Percentiles rank a stretch among this genome's conserved stretches.
phyloP scores from a whole-genome alignment of 805 yeast species.

The Brettanomyces custersianus region DNA sequence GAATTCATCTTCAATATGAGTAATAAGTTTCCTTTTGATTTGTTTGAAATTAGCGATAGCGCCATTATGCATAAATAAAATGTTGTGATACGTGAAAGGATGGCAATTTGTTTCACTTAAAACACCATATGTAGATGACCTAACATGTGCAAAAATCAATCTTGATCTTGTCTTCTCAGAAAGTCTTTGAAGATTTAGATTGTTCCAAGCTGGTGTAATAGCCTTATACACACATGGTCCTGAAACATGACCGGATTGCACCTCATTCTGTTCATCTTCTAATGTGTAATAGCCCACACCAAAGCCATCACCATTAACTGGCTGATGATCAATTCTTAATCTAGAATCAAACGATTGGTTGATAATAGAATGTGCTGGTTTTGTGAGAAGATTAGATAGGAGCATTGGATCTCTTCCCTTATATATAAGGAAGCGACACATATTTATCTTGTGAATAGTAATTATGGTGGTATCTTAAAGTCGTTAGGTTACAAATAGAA shows the following conservation, averaged over 20 bases:
- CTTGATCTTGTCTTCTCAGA: slow-evolving; percentile 82
- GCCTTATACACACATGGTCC: slow-evolving; percentile 91
- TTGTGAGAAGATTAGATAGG: slow-evolving; percentile 76
- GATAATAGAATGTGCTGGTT: slow-evolving; percentile 95
- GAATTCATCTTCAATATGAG: slow-evolving; percentile 70
- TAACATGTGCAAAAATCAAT: slow-evolving; percentile 87
- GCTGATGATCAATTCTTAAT: slow-evolving; percentile 78
- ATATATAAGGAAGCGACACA: slow-evolving; percentile 92
- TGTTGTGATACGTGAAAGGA: slow-evolving; percentile 79
- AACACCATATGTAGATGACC: slow-evolving; percentile 95
- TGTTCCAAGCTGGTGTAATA: slow-evolving; percentile 98
- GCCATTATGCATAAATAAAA: slow-evolving; percentile 98
- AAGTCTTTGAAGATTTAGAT: slow-evolving; percentile 75
- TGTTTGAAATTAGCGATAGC: slow-evolving; percentile 64
- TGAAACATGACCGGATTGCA: slow-evolving; percentile 9
- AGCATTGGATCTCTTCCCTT: slow-evolving; percentile 86
- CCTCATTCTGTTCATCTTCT: slow-evolving; percentile 31
- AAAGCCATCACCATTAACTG: slow-evolving; percentile 97
- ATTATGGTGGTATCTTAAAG: no score
- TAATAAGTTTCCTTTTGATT: slow-evolving; percentile 66
- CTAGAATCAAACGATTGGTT: slow-evolving; percentile 92
- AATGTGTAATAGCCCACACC: slow-evolving; percentile 88
- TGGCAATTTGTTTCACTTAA: slow-evolving; percentile 94
- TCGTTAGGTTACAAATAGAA: no score
- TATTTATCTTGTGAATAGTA: no score